Evolutionary conservation across 768 basidiomycete genomes (phyloP).

Genomic region (Lentinula sp.): DNA sequence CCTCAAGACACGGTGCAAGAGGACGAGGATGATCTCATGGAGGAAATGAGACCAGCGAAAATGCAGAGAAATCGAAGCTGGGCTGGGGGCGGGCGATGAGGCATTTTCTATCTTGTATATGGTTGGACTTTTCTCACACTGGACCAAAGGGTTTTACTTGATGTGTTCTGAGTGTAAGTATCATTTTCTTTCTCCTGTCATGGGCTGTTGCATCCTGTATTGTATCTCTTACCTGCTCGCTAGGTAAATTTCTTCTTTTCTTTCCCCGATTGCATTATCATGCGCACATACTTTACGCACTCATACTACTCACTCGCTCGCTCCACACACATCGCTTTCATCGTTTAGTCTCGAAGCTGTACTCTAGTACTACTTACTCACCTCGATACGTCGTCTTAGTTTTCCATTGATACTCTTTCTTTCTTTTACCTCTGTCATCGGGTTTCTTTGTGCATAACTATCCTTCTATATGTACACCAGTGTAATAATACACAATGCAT

Average conservation of each 20-base stretch:
- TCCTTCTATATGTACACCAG: background rate
- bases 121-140: background rate
- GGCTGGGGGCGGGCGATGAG: constrained; percentile 3
- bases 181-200: background rate
- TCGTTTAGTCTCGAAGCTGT: background rate
- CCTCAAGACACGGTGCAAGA: background rate
- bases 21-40: background rate
- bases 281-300: background rate
- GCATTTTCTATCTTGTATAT: background rate
- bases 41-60: background rate
- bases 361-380: background rate
- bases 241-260: background rate
- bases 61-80: constrained; percentile 6
- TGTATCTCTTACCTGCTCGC: background rate
- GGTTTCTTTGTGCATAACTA: background rate
- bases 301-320: background rate
- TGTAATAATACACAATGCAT: background rate
- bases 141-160: background rate
- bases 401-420: background rate
- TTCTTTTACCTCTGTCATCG: background rate
- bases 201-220: background rate
- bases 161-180: background rate
- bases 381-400: background rate
- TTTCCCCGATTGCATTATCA: background rate
- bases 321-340: background rate